Evolutionary conservation across 352 stramenopile species (phyloP).

Genomic region (Pythium folliculosum): DNA sequence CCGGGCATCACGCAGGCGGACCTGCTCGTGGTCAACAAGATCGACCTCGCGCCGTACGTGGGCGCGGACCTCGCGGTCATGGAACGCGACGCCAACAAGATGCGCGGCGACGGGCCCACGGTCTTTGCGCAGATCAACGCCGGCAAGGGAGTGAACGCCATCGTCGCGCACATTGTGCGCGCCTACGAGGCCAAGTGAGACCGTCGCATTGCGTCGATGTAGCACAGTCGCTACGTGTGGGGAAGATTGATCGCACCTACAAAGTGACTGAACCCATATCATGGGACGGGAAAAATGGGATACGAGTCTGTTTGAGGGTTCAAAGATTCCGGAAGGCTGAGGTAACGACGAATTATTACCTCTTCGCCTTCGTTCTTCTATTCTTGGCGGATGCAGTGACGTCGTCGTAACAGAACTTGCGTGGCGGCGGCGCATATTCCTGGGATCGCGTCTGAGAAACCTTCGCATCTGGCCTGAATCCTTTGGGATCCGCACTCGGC

Average conservation of each 20-base stretch:
- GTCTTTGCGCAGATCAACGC: constrained; percentile 97
- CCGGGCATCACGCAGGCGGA: constrained; percentile 97
- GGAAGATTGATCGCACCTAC: no score
- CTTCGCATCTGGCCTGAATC: neutral
- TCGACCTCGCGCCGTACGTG: constrained; percentile 96
- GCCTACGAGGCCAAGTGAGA: constrained; percentile 35
- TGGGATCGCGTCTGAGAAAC: no score
- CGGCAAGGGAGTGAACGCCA: constrained; percentile 86
- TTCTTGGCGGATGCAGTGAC: constrained; percentile 8
- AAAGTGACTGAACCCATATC: no score
- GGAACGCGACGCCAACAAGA: constrained; percentile 93
- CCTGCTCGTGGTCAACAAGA: constrained; percentile 99
- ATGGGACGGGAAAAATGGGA: no score
- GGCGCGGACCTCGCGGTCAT: constrained; percentile 95
- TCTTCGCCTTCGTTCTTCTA: neutral
- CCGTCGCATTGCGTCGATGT: neutral
- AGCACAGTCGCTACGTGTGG: no score
- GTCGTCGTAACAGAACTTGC: neutral
- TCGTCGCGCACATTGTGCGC: constrained; percentile 82
- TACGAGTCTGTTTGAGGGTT: no score
- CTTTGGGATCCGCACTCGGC: no score
- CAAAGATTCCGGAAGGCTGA: no score
- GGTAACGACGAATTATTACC: no score
- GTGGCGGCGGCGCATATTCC: no score
- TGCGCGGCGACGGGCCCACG: constrained; percentile 93